Evolutionary conservation across 2,329 filamentous ascomycete species (phyloP).

Genomic region (Pseudogymnoascus sp.): DNA sequence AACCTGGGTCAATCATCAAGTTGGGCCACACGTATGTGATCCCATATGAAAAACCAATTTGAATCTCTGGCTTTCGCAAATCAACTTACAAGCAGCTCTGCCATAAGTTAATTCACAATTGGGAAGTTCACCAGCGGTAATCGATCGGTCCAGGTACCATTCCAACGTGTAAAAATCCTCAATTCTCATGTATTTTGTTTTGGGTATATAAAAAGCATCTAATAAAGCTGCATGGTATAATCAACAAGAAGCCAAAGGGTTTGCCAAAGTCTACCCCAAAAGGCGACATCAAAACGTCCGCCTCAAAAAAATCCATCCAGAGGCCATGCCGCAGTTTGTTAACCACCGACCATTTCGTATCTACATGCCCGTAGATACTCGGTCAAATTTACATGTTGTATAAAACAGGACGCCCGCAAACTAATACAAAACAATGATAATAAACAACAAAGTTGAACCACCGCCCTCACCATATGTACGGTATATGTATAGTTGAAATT

Average conservation of each 20-base stretch:
- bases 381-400: not conserved
- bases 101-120: not conserved
- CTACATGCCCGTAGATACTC: not conserved
- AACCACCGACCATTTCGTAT: not conserved
- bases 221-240: conserved; percentile 3
- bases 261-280: conserved; percentile 1
- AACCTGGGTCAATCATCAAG: not conserved
- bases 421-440: not conserved
- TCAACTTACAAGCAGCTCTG: not conserved
- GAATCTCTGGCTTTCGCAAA: not conserved
- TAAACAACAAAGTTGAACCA: not conserved
- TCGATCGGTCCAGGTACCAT: not conserved
- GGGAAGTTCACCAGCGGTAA: not conserved
- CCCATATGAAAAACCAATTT: not conserved
- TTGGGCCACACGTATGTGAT: not conserved
- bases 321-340: not conserved
- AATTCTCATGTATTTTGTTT: conserved; percentile 1
- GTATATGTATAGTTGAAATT: not conserved
- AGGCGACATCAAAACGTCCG: not conserved
- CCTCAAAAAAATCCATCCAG: not conserved
- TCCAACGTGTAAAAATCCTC: not conserved
- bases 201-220: conserved; percentile 6
- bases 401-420: not conserved
- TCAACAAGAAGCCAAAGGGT: not conserved
- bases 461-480: not conserved